Evolutionary conservation across 371 early-diverging fungal species (phyloP), one percentile per base, ranked within the genome.

Genomic region (Choanephora cucurbitarum): DNA sequence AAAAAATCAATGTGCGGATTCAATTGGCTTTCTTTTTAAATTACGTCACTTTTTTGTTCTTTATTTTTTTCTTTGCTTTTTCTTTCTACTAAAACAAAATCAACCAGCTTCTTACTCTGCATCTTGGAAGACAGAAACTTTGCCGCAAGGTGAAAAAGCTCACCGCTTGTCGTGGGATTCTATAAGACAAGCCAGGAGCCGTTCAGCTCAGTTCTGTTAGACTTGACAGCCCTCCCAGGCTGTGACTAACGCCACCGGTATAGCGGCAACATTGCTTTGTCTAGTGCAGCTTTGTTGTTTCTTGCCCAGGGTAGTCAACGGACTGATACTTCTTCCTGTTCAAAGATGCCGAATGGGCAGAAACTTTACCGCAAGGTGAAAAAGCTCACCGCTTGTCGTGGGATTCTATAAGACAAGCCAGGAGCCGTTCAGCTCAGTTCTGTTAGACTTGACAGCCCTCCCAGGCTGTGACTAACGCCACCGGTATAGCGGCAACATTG

Each of bases 191-290:
- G 43, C 11, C 43, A n/a, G 5, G 18, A 5, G 19, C 43, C 17
- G 43, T 43, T 18, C 43, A 22, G 43, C 43, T 43, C 43, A 43
- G 43, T 43, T 22, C 43, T 43, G 19, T 43, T 43, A 22, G 22
- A 43, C 43, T 43, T 43, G 43, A 9, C 43, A 17, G 43, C 43
- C 17, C 9, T 43, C 43, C 43, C 43, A 19, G 8, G 43, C 19
- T 43, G 43, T 3, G 43, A 43, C 43, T n/a, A 43, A 43, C 43
- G 13, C 43, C 43, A 43, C 17, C 19, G 28, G 28, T 28, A 28
- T 28, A 28, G 28, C 28, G 28, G 28, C 28, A 28, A 43, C 21
- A 6, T 17, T 19, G 43, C 43, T 13, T 13, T 43, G 43, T 9
- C 43, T 3, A 11, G 1, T 43, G 5, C 22, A 17, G 18, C 18